Conservation (phyloP, 495 filamentous ascomycete species). For the Elasticomyces elasticus region DNA sequence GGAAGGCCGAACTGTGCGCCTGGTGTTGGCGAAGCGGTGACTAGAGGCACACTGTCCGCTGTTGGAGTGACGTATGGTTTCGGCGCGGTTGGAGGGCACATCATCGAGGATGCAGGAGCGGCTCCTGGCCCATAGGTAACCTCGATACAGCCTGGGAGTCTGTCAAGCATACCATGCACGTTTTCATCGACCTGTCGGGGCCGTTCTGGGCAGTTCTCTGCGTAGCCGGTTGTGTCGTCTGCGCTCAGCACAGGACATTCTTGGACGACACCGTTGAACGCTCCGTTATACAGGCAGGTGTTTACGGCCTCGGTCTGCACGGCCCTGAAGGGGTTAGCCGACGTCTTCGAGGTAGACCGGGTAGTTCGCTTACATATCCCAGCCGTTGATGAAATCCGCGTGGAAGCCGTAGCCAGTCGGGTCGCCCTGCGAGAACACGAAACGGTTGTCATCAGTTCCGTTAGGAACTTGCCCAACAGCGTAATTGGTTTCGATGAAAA, state of each 20-base stretch:
- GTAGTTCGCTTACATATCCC: too few relatives aligned
- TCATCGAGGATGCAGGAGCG: conserved; percentile 12
- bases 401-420: conserved; percentile 26
- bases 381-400: conserved; percentile 26
- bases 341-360: too few relatives aligned
- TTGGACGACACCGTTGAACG: conserved; percentile 11
- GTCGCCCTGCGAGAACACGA: conserved; percentile 22
- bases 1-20: conserved; percentile 16
- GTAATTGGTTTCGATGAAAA: conserved; percentile 24
- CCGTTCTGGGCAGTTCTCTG: conserved; percentile 20
- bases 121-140: conserved; percentile 19
- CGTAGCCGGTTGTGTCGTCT: conserved; percentile 10
- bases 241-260: conserved; percentile 13
- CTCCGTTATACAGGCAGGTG: conserved; percentile 14
- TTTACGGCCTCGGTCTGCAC: conserved; percentile 16
- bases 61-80: conserved; percentile 9
- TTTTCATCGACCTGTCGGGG: conserved; percentile 16
- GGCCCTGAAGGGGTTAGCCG: too few relatives aligned
- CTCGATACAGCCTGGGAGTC: conserved; percentile 22
- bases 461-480: conserved; percentile 11
- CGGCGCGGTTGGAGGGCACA: conserved; percentile 10
- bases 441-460: conserved; percentile 9
- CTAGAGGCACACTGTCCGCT: conserved; percentile 5
- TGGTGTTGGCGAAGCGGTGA: conserved; percentile 9
- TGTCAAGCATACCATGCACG: conserved; percentile 11